A percentile compares a stretch with the other conserved stretches of the same genome.
These are phyloP conservation scores for Chrysosporium queenslandicum DNA, from an alignment of 2,329 filamentous ascomycete genomes.

Conservation along the genomic window DNA sequence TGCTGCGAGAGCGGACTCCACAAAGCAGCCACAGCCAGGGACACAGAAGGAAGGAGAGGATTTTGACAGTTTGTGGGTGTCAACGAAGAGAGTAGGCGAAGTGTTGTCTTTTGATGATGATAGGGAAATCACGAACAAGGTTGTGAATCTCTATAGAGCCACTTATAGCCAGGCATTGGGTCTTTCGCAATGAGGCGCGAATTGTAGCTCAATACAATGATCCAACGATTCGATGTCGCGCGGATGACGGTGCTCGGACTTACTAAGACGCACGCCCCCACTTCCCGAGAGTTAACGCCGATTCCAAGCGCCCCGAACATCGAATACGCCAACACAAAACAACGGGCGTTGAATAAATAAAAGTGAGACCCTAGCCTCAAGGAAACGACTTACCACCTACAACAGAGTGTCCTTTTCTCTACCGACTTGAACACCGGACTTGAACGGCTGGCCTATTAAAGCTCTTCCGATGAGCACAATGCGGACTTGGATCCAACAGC, in stretches of 20 bases:
- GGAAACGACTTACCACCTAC: background rate
- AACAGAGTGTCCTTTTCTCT: too few relatives aligned
- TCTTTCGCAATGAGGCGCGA: background rate
- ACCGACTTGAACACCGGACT: too few relatives aligned
- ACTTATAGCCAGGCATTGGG: background rate
- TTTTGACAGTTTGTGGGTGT: slow-evolving; percentile 13
- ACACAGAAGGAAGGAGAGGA: slow-evolving; percentile 15
- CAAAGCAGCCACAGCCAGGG: slow-evolving; percentile 12
- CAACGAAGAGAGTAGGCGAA: slow-evolving; percentile 10
- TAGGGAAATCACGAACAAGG: background rate
- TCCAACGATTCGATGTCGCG: too few relatives aligned
- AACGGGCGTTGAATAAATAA: background rate
- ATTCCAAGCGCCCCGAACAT: slow-evolving; percentile 3
- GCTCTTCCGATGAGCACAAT: too few relatives aligned
- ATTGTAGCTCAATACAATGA: too few relatives aligned
- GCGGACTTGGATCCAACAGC: too few relatives aligned
- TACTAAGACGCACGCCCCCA: too few relatives aligned
- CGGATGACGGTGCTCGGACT: too few relatives aligned
- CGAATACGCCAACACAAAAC: background rate
- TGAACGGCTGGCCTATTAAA: too few relatives aligned
- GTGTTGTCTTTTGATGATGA: slow-evolving; percentile 13
- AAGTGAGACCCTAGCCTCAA: background rate
- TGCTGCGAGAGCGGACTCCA: slow-evolving; percentile 9
- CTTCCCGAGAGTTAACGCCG: background rate
- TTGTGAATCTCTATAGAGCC: background rate